Percentiles rank a stretch among this genome's conserved stretches.
These are phyloP conservation scores for Calonectria hongkongensis DNA, from an alignment of 2,329 filamentous ascomycete genomes.

Conservation along the genomic window DNA sequence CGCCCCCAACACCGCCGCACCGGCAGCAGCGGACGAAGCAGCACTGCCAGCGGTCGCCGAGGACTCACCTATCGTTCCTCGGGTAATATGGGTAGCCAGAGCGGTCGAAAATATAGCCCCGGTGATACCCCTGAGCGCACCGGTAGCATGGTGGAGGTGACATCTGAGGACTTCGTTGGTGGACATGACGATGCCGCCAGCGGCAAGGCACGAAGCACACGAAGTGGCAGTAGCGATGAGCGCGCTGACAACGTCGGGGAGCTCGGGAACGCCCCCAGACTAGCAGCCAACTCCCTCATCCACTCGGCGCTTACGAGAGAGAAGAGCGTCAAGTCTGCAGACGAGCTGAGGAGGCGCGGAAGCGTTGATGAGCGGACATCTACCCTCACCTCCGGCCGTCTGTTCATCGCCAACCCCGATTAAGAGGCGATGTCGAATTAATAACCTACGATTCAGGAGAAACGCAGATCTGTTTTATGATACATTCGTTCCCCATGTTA, in stretches of 20 bases:
- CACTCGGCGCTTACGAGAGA: constrained; percentile 76
- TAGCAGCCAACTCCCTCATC: constrained; percentile 76
- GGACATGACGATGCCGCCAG: constrained; percentile 65
- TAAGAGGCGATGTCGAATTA: constrained; percentile 56
- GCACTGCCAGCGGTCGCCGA: constrained; percentile 72
- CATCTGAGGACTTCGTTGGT: constrained; percentile 55
- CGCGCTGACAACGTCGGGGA: constrained; percentile 77
- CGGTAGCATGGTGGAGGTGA: constrained; percentile 70
- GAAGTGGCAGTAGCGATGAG: constrained; percentile 75
- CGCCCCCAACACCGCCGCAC: constrained; percentile 80
- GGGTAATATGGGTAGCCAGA: constrained; percentile 64
- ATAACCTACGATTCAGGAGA: constrained; percentile 43
- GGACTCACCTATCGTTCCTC: constrained; percentile 71
- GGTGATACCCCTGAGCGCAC: constrained; percentile 73
- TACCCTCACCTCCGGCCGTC: constrained; percentile 82
- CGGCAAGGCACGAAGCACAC: constrained; percentile 69
- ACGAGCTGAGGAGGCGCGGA: constrained; percentile 84
- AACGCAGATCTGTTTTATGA: constrained; percentile 38
- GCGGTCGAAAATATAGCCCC: constrained; percentile 70
- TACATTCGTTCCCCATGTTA: constrained; percentile 48
- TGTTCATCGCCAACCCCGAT: constrained; percentile 93
- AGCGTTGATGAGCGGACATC: constrained; percentile 89
- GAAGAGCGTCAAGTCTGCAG: constrained; percentile 79
- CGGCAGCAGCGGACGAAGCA: constrained; percentile 85
- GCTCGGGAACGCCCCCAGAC: constrained; percentile 67